These are phyloP conservation scores for Pyracantha coccinea DNA, from an alignment of 331 rosid genomes.

Conservation along the genomic window DNA sequence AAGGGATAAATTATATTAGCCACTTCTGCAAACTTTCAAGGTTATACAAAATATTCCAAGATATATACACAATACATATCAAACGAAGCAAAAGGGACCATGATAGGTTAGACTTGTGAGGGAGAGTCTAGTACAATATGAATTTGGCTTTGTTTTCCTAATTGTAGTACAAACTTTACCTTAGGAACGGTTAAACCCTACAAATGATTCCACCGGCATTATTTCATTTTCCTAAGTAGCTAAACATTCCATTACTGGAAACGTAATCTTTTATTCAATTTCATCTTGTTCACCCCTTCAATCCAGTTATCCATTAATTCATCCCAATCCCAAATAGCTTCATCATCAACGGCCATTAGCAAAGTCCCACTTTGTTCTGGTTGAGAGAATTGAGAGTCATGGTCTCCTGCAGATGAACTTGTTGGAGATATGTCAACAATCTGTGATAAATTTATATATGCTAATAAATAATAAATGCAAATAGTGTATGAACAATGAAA, in stretches of 20 bases:
- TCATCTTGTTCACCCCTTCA: neutral
- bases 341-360: constrained; percentile 25
- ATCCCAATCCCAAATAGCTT: constrained; percentile 47
- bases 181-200: neutral
- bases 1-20: no score
- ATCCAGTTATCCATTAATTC: constrained; percentile 24
- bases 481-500: no score
- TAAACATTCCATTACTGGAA: neutral
- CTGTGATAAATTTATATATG: no score
- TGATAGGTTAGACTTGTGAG: no score
- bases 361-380: constrained; percentile 9
- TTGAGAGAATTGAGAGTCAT: constrained; percentile 7
- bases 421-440: no score
- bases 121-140: neutral
- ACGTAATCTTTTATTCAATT: neutral
- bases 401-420: constrained; percentile 36
- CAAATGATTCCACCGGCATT: neutral
- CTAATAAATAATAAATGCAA: no score
- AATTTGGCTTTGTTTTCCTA: neutral
- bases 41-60: neutral
- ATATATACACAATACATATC: neutral
- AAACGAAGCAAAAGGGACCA: neutral
- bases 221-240: neutral
- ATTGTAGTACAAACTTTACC: neutral
- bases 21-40: neutral